phyloP scores from a whole-genome alignment of 2,329 filamentous ascomycete species.

The Colletotrichum nymphaeae region DNA sequence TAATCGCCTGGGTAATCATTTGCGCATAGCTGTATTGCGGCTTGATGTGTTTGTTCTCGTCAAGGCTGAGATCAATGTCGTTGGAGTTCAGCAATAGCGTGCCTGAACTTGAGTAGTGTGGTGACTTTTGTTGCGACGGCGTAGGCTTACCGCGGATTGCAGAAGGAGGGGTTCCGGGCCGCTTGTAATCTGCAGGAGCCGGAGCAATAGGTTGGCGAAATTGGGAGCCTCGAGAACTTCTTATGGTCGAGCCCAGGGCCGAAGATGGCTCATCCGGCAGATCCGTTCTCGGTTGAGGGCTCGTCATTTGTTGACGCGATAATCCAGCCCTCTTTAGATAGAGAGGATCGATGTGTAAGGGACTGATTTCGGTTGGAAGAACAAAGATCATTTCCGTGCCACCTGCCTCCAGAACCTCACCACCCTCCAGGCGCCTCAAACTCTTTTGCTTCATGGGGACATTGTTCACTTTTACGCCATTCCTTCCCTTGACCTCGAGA shows the following conservation, averaged over 20 bases:
- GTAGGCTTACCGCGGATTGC: conserved; percentile 47
- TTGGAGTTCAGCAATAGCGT: conserved; percentile 60
- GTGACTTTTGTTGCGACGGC: conserved; percentile 50
- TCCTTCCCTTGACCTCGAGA: conserved; percentile 88
- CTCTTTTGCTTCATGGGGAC: conserved; percentile 74
- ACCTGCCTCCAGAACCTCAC: conserved; percentile 90
- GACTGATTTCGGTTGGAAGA: conserved; percentile 78
- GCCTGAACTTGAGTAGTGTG: conserved; percentile 49
- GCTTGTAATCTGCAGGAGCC: conserved; percentile 69
- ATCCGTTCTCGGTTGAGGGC: conserved; percentile 32
- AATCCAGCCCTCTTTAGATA: conserved; percentile 78
- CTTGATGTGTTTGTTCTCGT: conserved; percentile 90
- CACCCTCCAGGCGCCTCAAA: conserved; percentile 78
- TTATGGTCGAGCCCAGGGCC: conserved; percentile 22
- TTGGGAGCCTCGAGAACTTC: conserved; percentile 39
- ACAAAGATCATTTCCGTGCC: conserved; percentile 99
- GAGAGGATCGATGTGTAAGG: conserved; percentile 74
- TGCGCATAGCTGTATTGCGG: conserved; percentile 97
- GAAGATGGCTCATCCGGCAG: conserved; percentile 34
- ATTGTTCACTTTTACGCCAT: conserved; percentile 89
- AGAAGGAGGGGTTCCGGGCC: conserved; percentile 70
- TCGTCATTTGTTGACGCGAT: conserved; percentile 38
- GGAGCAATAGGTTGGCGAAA: conserved; percentile 63
- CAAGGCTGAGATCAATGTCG: conserved; percentile 81
- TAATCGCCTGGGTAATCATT: conserved; percentile 95